These are phyloP conservation scores for Hortaea sp. DNA, from an alignment of 2,329 filamentous ascomycete genomes.

Conservation along the genomic window DNA sequence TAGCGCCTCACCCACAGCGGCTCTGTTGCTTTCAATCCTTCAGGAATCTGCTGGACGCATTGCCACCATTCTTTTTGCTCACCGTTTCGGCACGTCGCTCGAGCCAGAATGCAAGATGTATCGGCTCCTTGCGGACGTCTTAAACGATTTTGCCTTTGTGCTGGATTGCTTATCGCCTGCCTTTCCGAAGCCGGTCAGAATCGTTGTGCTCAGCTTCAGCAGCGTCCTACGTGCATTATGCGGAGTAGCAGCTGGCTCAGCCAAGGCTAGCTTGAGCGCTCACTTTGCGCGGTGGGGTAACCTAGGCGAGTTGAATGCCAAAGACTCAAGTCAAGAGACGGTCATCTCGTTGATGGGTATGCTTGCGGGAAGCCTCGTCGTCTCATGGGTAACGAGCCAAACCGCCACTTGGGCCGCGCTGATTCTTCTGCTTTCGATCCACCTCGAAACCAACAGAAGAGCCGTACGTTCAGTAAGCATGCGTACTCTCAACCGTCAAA, in stretches of 20 bases:
- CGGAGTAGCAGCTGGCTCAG: conserved; percentile 79
- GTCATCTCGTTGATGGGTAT: conserved; percentile 83
- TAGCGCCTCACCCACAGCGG: conserved; percentile 65
- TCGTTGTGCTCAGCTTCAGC: conserved; percentile 48
- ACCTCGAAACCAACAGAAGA: conserved; percentile 75
- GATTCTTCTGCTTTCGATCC: conserved; percentile 60
- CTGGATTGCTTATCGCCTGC: conserved; percentile 74
- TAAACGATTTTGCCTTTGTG: conserved; percentile 79
- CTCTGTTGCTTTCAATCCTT: conserved; percentile 70
- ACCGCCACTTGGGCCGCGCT: conserved; percentile 65
- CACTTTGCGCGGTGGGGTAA: conserved; percentile 87
- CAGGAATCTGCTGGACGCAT: conserved; percentile 73
- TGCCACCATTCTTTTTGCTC: conserved; percentile 78
- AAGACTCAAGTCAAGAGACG: conserved; percentile 93
- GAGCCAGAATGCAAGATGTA: conserved; percentile 89
- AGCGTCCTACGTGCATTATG: conserved; percentile 61
- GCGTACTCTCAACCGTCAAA: conserved; percentile 74
- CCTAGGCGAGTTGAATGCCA: conserved; percentile 83
- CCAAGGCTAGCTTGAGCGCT: conserved; percentile 81
- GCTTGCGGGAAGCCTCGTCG: conserved; percentile 71
- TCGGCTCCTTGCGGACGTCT: conserved; percentile 73
- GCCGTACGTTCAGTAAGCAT: conserved; percentile 79
- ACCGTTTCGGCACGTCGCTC: conserved; percentile 68
- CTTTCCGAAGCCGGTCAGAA: conserved; percentile 50
- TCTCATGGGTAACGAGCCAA: conserved; percentile 62